These are phyloP conservation scores for Linum lewisii DNA, from an alignment of 345 rosid species.

Conservation along the genomic window DNA sequence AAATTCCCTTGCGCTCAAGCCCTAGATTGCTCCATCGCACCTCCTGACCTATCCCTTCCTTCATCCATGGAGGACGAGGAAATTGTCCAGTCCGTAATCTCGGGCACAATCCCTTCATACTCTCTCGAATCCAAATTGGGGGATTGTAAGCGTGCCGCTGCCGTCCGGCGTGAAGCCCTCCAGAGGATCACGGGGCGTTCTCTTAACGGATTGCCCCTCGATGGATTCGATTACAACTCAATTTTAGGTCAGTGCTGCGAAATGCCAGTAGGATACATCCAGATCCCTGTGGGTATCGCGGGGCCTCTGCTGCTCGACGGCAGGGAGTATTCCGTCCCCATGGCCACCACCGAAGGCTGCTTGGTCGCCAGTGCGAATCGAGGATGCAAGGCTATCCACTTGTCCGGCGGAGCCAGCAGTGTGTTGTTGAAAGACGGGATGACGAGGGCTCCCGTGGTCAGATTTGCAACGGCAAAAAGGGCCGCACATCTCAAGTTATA, in stretches of 20 bases:
- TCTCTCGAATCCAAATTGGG: constrained; percentile 36
- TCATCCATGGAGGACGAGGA: constrained; percentile 21
- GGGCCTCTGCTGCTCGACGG: constrained; percentile 37
- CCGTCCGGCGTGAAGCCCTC: constrained; percentile 31
- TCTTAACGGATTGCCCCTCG: constrained; percentile 27
- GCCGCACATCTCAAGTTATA: constrained; percentile 29
- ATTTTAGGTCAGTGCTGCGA: constrained; percentile 43
- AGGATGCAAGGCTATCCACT: constrained; percentile 35
- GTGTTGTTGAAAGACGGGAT: constrained; percentile 31
- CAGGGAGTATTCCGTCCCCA: constrained; percentile 29
- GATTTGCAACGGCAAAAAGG: constrained; percentile 26
- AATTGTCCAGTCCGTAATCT: constrained; percentile 26
- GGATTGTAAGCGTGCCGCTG: constrained; percentile 30
- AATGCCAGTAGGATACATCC: constrained; percentile 39
- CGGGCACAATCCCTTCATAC: constrained; percentile 27
- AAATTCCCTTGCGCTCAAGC: constrained; percentile 17
- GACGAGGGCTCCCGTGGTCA: constrained; percentile 34
- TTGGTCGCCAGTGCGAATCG: constrained; percentile 39
- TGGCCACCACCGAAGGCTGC: constrained; percentile 45
- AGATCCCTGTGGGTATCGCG: constrained; percentile 36
- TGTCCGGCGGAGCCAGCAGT: constrained; percentile 36
- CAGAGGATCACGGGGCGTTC: constrained; percentile 27
- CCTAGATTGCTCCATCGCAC: constrained; percentile 12
- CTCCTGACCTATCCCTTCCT: neutral
- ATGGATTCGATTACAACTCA: constrained; percentile 29